These are phyloP conservation scores for Xylaria sp. DNA, from an alignment of 2,329 filamentous ascomycete species.

Conservation along the genomic window DNA sequence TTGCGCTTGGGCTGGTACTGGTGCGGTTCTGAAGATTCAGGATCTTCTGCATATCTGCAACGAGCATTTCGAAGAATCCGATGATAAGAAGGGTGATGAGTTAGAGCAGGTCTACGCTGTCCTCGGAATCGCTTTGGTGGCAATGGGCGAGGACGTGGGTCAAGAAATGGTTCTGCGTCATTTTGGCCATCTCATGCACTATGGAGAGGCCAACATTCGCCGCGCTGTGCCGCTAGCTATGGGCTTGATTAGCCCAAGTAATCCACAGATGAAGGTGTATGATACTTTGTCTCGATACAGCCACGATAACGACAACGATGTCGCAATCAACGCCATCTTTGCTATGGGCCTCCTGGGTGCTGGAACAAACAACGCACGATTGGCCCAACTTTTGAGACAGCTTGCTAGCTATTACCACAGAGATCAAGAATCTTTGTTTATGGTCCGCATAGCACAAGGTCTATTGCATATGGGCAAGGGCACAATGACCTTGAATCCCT, in stretches of 20 bases:
- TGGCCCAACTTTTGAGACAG: conserved; percentile 92
- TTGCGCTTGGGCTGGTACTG: conserved; percentile 97
- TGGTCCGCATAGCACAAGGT: conserved; percentile 98
- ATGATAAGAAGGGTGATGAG: conserved; percentile 95
- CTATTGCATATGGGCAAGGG: conserved; percentile 99
- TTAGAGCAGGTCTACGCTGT: conserved; percentile 96
- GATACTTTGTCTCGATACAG: conserved; percentile 97
- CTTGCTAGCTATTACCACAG: conserved; percentile 98
- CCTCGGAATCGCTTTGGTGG: conserved; percentile 88
- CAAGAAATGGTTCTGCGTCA: conserved; percentile 99
- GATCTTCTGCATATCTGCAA: conserved; percentile 98
- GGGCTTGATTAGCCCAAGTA: conserved; percentile 95
- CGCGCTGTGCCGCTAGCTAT: conserved; percentile 95
- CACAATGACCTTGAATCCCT: conserved; percentile 93
- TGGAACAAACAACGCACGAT: conserved; percentile 95
- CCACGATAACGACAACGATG: conserved; percentile 98
- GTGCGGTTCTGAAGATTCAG: conserved; percentile 95
- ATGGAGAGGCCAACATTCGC: conserved; percentile 95
- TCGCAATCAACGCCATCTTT: conserved; percentile 98
- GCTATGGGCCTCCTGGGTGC: conserved; percentile 97
- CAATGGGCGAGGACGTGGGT: conserved; percentile 97
- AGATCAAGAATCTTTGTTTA: conserved; percentile 94
- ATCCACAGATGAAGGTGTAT: conserved; percentile 99
- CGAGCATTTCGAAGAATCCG: conserved; percentile 91
- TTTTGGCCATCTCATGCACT: conserved; percentile 99